Evolutionary conservation across 2,329 filamentous ascomycete species (phyloP).

Genomic region (Exophiala dermatitidis): DNA sequence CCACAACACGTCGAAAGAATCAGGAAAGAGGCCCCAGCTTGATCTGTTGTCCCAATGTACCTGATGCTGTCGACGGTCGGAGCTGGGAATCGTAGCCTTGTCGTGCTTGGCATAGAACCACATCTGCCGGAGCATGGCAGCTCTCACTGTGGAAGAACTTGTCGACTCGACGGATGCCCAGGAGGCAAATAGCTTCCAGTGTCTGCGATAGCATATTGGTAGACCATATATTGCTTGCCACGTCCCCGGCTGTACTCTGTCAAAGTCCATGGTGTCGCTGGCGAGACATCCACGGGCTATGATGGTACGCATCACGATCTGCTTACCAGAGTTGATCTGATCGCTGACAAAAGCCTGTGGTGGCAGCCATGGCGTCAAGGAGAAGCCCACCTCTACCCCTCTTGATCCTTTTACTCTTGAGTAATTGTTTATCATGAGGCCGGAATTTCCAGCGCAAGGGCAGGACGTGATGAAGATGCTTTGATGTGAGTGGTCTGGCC

Average conservation of each 20-base stretch:
- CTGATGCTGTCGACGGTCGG: background rate
- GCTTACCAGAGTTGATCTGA: no score
- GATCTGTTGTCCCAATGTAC: background rate
- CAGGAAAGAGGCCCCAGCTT: background rate
- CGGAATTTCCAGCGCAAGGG: conserved; percentile 16
- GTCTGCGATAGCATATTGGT: no score
- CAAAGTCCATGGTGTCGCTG: no score
- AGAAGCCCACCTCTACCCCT: conserved; percentile 23
- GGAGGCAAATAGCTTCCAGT: no score
- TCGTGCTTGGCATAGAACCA: background rate
- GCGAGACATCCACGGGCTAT: no score
- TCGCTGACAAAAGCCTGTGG: background rate
- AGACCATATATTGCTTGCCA: no score
- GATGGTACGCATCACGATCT: no score
- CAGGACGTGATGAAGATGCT: background rate
- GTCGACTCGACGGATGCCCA: no score
- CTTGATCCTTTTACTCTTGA: conserved; percentile 12
- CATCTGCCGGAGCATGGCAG: no score
- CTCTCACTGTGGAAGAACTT: no score
- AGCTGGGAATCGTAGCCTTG: conserved; percentile 3
- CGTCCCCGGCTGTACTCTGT: no score
- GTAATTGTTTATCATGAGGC: conserved; percentile 18
- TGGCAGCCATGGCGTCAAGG: conserved; percentile 5
- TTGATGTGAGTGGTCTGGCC: conserved; percentile 21
- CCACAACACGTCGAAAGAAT: background rate